Base-by-base conservation (phyloP, 352 stramenopile species). In the Blastocystis sp. region DNA sequence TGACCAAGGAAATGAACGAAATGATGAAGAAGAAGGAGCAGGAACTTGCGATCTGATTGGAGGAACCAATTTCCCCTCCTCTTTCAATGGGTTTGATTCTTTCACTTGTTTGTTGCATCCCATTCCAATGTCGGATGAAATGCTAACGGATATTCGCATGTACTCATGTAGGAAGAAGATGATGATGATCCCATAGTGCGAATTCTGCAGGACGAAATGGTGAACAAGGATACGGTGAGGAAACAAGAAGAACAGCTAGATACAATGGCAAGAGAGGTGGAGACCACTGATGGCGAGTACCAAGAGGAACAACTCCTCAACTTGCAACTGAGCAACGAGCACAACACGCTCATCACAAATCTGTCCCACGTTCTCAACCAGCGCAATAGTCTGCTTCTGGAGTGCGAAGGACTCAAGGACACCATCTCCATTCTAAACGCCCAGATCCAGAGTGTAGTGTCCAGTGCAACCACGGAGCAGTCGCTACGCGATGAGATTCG, bases 21-120 rank as follows among this genome's bases (percentile, higher is more conserved):
- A 81, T 81, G 69, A 81, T 81, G 69, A 81, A 81, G n/a, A 54
- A 64, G 51, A 81, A 81, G 38, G 69, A 81, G 63, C 32, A 81
- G 46, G 49, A 61, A 48, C 69, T 81, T 32, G 69, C 61, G 16
- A 81, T 81, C 42, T 81, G 51, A 81, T 81, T 81, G 69, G 69
- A 6, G 29, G 61, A 42, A 72, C 61, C 4, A 8, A 32, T 64
- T 48, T 81, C 42, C 53, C 69, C 69, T 64, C 53, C 63, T 24
- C 32, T 64, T 64, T 81, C 21, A n/a, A 18, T 81, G 29, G 27
- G 34, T 44, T 48, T 81, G 32, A 48, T 40, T 32, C 16, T 49
- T 81, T 63, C 29, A n/a, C 32, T 32, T 61, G 18, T 61, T 81
- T 81, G 42, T 44, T 81, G 1, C 18, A 49, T 18, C 21, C n/a